phyloP scores from a whole-genome alignment of 208 protist genomes.

The Leptomonas seymouri region DNA sequence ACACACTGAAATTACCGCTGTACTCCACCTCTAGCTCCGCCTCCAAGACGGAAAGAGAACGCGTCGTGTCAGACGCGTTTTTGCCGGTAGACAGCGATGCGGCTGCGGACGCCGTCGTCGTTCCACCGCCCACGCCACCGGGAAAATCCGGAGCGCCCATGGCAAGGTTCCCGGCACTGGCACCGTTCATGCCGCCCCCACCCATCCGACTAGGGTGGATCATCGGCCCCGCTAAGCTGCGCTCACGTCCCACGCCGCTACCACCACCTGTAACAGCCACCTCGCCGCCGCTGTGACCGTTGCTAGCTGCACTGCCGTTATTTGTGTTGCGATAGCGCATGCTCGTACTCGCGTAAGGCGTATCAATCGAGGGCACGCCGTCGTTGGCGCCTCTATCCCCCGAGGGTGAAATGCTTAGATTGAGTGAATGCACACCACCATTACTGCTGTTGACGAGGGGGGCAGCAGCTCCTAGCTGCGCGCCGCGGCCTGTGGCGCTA shows the following conservation, averaged over 20 bases:
- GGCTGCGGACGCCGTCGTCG: background rate
- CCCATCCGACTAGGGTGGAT: background rate
- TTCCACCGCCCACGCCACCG: background rate
- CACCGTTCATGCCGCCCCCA: conserved; percentile 10
- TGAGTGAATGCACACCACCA: background rate
- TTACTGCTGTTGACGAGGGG: too few relatives aligned
- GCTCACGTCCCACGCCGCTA: conserved; percentile 11
- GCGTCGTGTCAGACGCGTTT: conserved; percentile 25
- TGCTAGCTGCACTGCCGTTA: background rate
- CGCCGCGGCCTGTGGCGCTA: background rate
- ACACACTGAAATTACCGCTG: conserved; percentile 62
- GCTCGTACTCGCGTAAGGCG: background rate
- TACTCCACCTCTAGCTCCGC: conserved; percentile 85
- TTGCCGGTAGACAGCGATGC: background rate
- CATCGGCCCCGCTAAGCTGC: conserved; percentile 1
- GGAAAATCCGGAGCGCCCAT: background rate
- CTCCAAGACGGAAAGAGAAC: conserved; percentile 51
- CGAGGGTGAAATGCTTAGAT: background rate
- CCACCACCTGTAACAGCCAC: background rate
- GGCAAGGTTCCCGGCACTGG: background rate
- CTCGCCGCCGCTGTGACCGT: background rate
- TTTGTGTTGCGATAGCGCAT: conserved; percentile 9
- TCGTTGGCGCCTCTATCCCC: background rate
- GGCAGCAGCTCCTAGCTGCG: conserved; percentile 2
- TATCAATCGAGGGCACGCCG: background rate